Base-by-base conservation (phyloP, 208 protist species). In the Trypanosoma melophagium region DNA sequence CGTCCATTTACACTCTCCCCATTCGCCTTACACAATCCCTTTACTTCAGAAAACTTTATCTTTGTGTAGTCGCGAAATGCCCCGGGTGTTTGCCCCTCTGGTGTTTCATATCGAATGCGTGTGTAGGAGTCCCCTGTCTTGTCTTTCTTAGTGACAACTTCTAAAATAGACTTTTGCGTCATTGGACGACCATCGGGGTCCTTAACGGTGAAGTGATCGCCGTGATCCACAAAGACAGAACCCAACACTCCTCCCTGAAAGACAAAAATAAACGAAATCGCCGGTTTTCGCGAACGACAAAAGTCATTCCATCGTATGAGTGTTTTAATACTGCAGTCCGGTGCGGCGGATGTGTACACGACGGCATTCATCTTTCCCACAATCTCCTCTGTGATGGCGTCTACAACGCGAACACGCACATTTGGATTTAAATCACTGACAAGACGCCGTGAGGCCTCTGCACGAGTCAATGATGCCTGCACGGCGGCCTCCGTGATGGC, bases 391-490 rank as follows among this genome's bases (percentile, higher is more conserved):
- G 52, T 84, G 49, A 95, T 60, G 62, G 79, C 79, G 2, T 69
- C 62, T 17, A 89, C 71, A 5, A 81, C 87, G 8, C 72, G 67
- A 1, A 97, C 80, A 28, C 83, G 77, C 13, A 90, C 88, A 76
- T 96, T 96, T 38, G 89, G 87, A 75, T 98, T 98, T 10, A 98
- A 77, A 51, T 97, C 92, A 1, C 83, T 53, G 19, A 98, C 79
- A 54, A 93, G 81, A 35, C 64, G 42, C 35, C 76, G 56, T 1
- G 86, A 94, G 0, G 79, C 74, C 64, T 90, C 90, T 0, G 79
- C 89, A 14, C 93, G 70, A 25, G 81, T 77, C 25, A 85, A 71
- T 50, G 77, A 74, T 12, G 69, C 73, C 13, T 74, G 45, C 10
- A 97, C 42, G 7, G 77, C 65, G 7, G 78, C 73, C 57, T 89